Conservation (phyloP, 192 early-diverging fungal genomes). For the Podila epigama region DNA sequence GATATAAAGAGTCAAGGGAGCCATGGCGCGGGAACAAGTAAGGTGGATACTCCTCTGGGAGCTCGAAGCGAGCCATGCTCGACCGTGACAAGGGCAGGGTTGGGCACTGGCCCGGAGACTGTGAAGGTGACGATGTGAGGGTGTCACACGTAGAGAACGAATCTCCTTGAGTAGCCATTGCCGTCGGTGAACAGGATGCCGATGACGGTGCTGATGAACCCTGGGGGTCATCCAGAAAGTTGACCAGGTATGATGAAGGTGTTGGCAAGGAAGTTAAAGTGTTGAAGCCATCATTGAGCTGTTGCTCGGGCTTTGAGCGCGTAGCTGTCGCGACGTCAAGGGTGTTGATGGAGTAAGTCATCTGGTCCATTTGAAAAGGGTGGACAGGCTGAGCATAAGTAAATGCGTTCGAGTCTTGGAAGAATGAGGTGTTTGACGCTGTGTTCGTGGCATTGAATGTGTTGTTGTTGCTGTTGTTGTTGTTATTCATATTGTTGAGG, state of each 20-base stretch:
- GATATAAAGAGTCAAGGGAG: conserved; percentile 32
- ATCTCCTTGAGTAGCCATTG: background rate
- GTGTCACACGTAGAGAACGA: conserved; percentile 19
- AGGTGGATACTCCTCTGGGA: conserved; percentile 7
- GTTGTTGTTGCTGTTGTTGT: no score
- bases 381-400: conserved; percentile 3
- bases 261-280: no score
- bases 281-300: background rate
- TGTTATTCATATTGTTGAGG: no score
- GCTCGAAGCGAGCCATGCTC: conserved; percentile 5
- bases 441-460: background rate
- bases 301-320: conserved; percentile 3
- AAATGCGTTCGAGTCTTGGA: background rate
- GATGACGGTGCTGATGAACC: background rate
- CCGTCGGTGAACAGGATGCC: conserved; percentile 3
- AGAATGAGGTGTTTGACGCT: background rate
- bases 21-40: conserved; percentile 21
- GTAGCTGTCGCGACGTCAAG: conserved; percentile 17
- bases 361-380: conserved; percentile 37
- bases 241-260: background rate
- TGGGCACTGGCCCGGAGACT: no score
- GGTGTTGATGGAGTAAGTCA: conserved; percentile 21
- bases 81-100: background rate
- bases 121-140: no score
- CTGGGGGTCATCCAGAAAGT: background rate